phyloP scores from a whole-genome alignment of 108 stramenopile genomes.

The Conticribra weissflogii region DNA sequence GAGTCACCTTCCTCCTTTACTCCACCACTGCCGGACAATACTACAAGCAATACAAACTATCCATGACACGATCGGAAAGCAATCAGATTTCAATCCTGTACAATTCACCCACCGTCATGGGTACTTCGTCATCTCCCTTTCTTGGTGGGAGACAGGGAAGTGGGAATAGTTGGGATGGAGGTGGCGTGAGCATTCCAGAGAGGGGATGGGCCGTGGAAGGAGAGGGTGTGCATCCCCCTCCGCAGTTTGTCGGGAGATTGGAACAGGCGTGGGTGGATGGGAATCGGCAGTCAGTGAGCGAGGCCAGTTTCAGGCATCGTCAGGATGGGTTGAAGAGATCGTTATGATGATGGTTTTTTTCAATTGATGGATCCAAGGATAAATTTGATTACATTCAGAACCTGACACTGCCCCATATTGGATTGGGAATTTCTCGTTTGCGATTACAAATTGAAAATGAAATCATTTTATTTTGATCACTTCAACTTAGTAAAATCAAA shows the following conservation, averaged over 20 bases:
- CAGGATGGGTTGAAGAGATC: no score
- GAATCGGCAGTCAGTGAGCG: no score
- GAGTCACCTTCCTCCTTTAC: constrained; percentile 28
- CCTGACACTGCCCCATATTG: no score
- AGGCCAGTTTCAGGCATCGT: no score
- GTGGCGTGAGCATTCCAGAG: constrained; percentile 21
- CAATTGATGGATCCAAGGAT: no score
- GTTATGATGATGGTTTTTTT: no score
- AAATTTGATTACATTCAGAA: no score
- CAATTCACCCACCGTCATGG: constrained; percentile 33
- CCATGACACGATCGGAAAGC: constrained; percentile 7
- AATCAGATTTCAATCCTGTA: constrained; percentile 24
- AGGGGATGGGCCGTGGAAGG: constrained; percentile 35
- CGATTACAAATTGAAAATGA: no score
- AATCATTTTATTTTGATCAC: no score
- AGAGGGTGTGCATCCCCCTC: constrained; percentile 35
- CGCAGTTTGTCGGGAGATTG: constrained; percentile 35
- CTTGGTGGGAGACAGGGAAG: neutral
- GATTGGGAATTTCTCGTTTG: no score
- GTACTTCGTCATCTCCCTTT: neutral
- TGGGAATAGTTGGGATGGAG: neutral
- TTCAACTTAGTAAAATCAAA: no score
- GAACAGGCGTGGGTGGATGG: no score
- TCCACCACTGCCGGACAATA: constrained; percentile 26
- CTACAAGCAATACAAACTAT: constrained; percentile 41